Evolutionary conservation across 805 yeast species (phyloP).

Genomic region (Barnettozyma wickerhamii): DNA sequence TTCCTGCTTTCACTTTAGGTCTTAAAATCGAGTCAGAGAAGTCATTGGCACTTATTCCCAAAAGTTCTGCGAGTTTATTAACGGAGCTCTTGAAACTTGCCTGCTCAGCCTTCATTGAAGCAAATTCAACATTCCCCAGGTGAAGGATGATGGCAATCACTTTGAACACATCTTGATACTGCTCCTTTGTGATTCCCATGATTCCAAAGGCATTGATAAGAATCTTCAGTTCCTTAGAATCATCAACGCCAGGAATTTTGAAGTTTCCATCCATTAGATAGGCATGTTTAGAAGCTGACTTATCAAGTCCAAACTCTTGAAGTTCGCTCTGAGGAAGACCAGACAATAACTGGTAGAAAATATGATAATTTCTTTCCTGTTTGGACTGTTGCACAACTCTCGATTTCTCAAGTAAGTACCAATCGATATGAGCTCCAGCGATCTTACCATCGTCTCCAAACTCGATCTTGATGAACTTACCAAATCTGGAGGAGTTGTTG

Average conservation of each 20-base stretch:
- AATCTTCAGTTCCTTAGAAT: slow-evolving; percentile 58
- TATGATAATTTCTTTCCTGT: slow-evolving; percentile 87
- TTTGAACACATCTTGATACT: slow-evolving; percentile 55
- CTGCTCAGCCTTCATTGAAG: slow-evolving; percentile 65
- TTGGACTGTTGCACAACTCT: slow-evolving; percentile 76
- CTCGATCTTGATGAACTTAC: slow-evolving; percentile 88
- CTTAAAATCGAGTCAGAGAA: slow-evolving; percentile 58
- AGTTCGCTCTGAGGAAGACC: slow-evolving; percentile 58
- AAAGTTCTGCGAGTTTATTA: slow-evolving; percentile 48
- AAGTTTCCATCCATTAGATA: slow-evolving; percentile 56
- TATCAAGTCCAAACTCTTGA: slow-evolving; percentile 39
- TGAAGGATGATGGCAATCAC: slow-evolving; percentile 74
- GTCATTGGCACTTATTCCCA: slow-evolving; percentile 56
- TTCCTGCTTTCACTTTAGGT: slow-evolving; percentile 89
- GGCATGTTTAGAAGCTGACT: slow-evolving; percentile 37
- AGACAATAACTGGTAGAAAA: slow-evolving; percentile 75
- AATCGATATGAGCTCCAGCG: slow-evolving; percentile 88
- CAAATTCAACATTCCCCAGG: slow-evolving; percentile 79
- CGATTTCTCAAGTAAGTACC: slow-evolving; percentile 91
- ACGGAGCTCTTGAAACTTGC: slow-evolving; percentile 59
- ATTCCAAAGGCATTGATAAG: slow-evolving; percentile 63
- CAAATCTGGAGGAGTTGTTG: slow-evolving; percentile 93
- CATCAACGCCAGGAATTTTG: slow-evolving; percentile 72
- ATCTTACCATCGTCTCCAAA: slow-evolving; percentile 62
- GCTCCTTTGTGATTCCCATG: slow-evolving; percentile 61